Base-by-base conservation (phyloP, 306 rosid genomes). In the Cercis canadensis region DNA sequence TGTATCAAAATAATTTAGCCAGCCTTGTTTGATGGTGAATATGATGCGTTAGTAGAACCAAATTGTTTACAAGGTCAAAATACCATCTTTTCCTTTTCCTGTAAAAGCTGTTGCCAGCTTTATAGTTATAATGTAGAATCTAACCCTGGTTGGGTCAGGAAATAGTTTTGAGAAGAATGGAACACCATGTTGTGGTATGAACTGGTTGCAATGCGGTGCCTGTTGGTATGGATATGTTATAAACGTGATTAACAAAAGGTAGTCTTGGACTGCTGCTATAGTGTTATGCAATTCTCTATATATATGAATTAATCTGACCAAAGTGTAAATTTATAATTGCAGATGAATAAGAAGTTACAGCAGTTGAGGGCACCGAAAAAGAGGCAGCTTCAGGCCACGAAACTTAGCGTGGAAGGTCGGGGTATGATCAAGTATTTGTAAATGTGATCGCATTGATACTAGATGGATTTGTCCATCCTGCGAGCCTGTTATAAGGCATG, bases 271-370 rank as follows among this genome's bases (percentile, higher is more conserved):
- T 2, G n/a, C 44, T n/a, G 49, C 37, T 17, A 15, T 66, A 33
- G n/a, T n/a, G n/a, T 43, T 59, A 54, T 44, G 58, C 24, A 16
- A 44, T 19, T 57, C 37, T 11, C 55, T 8, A 29, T 40, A 37
- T 41, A 37, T 32, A 9, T 7, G 31, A 5, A 52, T 62, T 31
- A 36, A 24, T 64, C 18, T 63, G 74, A 68, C 41, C 29, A 0
- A 31, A 60, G 5, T 39, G 19, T 65, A 39, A 34, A 32, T 64
- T 45, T 66, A 67, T 43, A 18, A 56, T 64, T 75, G 75, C 88
- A 95, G 97, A 95, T 95, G 99, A 95, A 92, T 69, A 91, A 82
- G 84, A 95, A 95, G 82, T 84, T 95, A 77, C 99, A 95, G 86
- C 96, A 95, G 75, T 81, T 95, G 77, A 91, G 92, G 80, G 97